phyloP scores from a whole-genome alignment of 176 grass and related monocot species.

The sorghum (Sorghum bicolor) region Sorghum_bicolor_NCBIv3 NC_012879.2:3921001-3921500 shows the following conservation, averaged over 20 bases:
- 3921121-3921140: slow-evolving; percentile 34
- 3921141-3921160: slow-evolving; percentile 28
- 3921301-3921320: slow-evolving; percentile 12
- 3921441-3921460: neutral
- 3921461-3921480: slow-evolving; percentile 50
- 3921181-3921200: slow-evolving; percentile 54
- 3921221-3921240: slow-evolving; percentile 31
- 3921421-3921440: neutral
- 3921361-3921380: neutral
- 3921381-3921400: neutral
- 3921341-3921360: neutral
- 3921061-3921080: slow-evolving; percentile 50
- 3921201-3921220: slow-evolving; percentile 49
- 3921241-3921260: slow-evolving; percentile 42
- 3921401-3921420: neutral
- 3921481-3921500: slow-evolving; percentile 41
- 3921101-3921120: slow-evolving; percentile 42
- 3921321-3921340: neutral
- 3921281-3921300: slow-evolving; percentile 48
- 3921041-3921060: slow-evolving; percentile 48
- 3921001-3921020: slow-evolving; percentile 52
- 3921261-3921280: slow-evolving; percentile 49
- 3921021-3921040: slow-evolving; percentile 41
- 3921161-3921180: slow-evolving; percentile 36
- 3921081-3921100: slow-evolving; percentile 51